Conservation (phyloP, 1,139 yeast species). For the Geotrichum bryndzae region DNA sequence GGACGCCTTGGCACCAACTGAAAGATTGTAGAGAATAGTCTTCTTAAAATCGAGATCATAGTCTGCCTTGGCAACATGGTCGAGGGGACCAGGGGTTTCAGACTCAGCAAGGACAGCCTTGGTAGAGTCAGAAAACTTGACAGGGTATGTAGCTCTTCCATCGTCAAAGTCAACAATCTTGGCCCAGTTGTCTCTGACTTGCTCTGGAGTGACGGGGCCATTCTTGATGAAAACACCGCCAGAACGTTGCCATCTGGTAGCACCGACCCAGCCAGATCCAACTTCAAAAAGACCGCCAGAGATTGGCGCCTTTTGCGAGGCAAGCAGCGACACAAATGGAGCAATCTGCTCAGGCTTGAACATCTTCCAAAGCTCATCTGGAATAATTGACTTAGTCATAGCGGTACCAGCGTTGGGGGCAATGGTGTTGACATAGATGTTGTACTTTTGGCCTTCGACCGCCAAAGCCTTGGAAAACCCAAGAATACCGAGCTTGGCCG, state of each 20-base stretch:
- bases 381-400: slow-evolving; percentile 86
- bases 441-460: slow-evolving; percentile 75
- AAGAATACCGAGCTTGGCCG: slow-evolving; percentile 85
- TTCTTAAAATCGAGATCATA: slow-evolving; percentile 60
- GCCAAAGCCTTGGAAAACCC: slow-evolving; percentile 85
- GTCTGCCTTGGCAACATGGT: slow-evolving; percentile 33
- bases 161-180: slow-evolving; percentile 60
- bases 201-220: slow-evolving; percentile 56
- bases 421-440: slow-evolving; percentile 72
- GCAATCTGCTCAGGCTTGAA: slow-evolving; percentile 89
- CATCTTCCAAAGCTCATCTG: slow-evolving; percentile 69
- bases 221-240: slow-evolving; percentile 66
- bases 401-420: slow-evolving; percentile 99
- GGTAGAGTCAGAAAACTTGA: slow-evolving; percentile 67
- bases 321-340: slow-evolving; percentile 74
- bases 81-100: slow-evolving; percentile 26
- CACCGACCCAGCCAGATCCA: slow-evolving; percentile 94
- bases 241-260: slow-evolving; percentile 92
- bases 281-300: slow-evolving; percentile 65
- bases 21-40: slow-evolving; percentile 78
- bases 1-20: slow-evolving; percentile 75
- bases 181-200: slow-evolving; percentile 59
- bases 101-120: slow-evolving; percentile 47
- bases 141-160: slow-evolving; percentile 52
- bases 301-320: slow-evolving; percentile 65